Evolutionary conservation across 2,329 filamentous ascomycete species (phyloP), one percentile per base, ranked within the genome.

Genomic region (Pezicula rhizophila): DNA sequence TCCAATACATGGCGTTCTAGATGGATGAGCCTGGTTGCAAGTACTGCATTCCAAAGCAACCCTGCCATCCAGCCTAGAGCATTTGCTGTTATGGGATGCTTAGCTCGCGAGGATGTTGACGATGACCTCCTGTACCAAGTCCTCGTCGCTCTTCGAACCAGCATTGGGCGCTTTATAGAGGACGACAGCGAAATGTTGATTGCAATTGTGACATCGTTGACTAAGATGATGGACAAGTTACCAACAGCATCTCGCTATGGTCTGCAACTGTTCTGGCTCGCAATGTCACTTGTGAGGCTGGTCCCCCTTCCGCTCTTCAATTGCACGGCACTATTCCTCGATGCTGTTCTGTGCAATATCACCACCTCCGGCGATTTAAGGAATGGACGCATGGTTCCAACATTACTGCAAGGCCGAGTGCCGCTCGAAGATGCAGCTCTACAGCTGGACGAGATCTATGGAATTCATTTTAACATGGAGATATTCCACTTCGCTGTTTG

Each of bases 11-110:
- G 83, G 83, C 77, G 83, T 23, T 82, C 83, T 17, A 76, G 83
- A 17, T 87, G 83, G 83, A 86, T 87, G 83, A 85, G 82, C 57
- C 69, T 87, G 18, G 82, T 87, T 35, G 82, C 83, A 14, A 87
- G 83, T 60, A 87, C 82, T 8, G 83, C 83, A 0, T 87, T 87
- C 61, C 83, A 87, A 60, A 85, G 82, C 60, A 87, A 87, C 59
- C 83, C 82, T 8, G 82, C 83, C 2, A 83, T 87, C 48, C 83
- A 87, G 55, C 82, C 83, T 5, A 72, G 80, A 17, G 83, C 83
- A 1, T 87, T 87, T 57, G 77, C 81, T 2, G 82, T 86, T 37
- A 85, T 87, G 82, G 83, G 83, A 12, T 86, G 82, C 56, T 66
- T 87, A 8, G 82, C 83, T 20, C 73, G 81, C n/a, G 82, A 86